Evolutionary conservation across 306 rosid species (phyloP).

Genomic region (Betula pendula): DNA sequence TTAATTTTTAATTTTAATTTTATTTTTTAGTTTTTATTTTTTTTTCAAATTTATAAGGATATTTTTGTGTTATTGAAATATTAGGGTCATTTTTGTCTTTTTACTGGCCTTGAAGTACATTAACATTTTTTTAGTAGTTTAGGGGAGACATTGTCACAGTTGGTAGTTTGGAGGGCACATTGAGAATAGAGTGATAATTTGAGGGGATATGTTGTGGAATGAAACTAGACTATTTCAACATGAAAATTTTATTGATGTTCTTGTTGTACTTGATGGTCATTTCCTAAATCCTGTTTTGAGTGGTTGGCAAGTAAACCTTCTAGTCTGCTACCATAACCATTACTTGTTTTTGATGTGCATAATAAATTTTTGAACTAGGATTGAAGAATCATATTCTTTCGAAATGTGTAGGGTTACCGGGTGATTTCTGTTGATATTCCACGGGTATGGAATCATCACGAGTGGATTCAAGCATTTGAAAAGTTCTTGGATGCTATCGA

Average conservation of each 20-base stretch:
- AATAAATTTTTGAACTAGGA: background rate
- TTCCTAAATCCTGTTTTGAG: background rate
- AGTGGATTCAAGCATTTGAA: conserved; percentile 96
- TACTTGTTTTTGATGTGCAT: background rate
- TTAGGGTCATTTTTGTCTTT: no score
- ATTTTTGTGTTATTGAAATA: no score
- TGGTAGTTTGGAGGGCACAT: no score
- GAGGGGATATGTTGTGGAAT: no score
- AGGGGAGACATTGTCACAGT: no score
- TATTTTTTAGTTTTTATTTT: no score
- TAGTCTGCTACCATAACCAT: background rate
- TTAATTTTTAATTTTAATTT: no score
- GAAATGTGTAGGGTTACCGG: conserved; percentile 80
- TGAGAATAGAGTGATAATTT: no score
- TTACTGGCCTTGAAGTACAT: no score
- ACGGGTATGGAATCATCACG: conserved; percentile 86
- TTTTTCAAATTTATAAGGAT: no score
- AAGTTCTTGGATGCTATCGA: conserved; percentile 98
- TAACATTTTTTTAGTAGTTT: no score
- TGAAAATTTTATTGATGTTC: background rate
- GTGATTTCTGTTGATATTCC: conserved; percentile 95
- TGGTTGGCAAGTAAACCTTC: background rate
- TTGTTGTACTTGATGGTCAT: background rate
- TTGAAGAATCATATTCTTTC: conserved; percentile 1
- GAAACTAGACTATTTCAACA: background rate